These are phyloP conservation scores for Vaccinium myrtillus DNA, from an alignment of 148 eudicot species.

Conservation along the genomic window DNA sequence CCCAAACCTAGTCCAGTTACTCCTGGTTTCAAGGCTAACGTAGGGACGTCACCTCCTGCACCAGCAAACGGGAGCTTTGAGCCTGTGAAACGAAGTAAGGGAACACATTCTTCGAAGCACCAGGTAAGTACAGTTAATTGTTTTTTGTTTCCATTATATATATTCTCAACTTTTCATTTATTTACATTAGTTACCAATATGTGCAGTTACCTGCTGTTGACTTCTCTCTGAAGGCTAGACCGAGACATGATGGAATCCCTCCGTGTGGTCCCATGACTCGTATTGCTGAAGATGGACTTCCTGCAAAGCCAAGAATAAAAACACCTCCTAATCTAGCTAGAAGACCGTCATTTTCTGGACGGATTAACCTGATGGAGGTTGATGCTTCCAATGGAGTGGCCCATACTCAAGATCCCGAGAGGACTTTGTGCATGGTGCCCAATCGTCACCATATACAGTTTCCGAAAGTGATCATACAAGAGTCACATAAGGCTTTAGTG, in stretches of 20 bases:
- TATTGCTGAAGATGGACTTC: slow-evolving; percentile 52
- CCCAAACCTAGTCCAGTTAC: slow-evolving; percentile 58
- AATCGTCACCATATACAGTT: slow-evolving; percentile 21
- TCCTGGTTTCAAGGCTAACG: slow-evolving; percentile 54
- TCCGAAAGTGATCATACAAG: slow-evolving; percentile 35
- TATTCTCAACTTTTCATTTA: background rate
- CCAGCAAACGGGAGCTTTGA: slow-evolving; percentile 57
- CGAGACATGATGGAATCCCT: slow-evolving; percentile 58
- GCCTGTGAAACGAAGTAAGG: slow-evolving; percentile 52
- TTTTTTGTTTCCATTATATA: background rate
- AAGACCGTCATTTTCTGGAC: slow-evolving; percentile 64
- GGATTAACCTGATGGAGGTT: slow-evolving; percentile 38
- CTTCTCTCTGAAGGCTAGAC: slow-evolving; percentile 63
- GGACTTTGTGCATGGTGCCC: slow-evolving; percentile 15
- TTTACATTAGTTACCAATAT: slow-evolving; percentile 5
- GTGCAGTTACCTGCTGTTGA: slow-evolving; percentile 63
- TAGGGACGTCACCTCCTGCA: slow-evolving; percentile 40
- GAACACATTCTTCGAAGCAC: slow-evolving; percentile 63
- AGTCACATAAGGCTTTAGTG: slow-evolving; percentile 23
- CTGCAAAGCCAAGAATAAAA: slow-evolving; percentile 55
- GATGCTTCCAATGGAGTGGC: slow-evolving; percentile 38
- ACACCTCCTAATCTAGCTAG: slow-evolving; percentile 70
- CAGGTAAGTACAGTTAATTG: slow-evolving; percentile 44
- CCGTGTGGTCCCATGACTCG: slow-evolving; percentile 43
- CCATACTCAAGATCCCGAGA: slow-evolving; percentile 40